Conservation (phyloP, 345 rosid species). For the Eucalyptus viminalis region DNA sequence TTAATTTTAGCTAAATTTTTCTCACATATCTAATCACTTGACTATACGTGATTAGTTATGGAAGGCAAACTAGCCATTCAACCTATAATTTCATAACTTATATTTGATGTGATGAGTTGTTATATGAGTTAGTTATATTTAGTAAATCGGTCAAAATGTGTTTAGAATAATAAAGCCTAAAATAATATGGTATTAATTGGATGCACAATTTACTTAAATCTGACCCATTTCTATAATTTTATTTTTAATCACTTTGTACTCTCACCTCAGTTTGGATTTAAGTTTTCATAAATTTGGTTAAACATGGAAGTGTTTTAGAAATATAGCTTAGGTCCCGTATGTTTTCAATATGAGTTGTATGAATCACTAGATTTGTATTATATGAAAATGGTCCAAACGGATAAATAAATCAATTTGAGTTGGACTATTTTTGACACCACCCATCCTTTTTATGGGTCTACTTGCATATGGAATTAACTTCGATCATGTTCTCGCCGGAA, state of each 20-base stretch:
- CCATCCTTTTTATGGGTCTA: accelerated
- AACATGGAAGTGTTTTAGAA: no score
- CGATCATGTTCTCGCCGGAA: neutral
- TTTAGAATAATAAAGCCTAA: no score
- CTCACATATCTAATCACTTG: neutral
- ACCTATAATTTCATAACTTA: no score
- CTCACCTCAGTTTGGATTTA: no score
- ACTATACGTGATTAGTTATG: accelerated
- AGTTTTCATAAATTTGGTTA: no score
- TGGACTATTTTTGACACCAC: accelerated
- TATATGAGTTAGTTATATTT: accelerated
- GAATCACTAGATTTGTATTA: accelerated
- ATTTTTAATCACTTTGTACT: no score
- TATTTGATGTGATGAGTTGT: no score
- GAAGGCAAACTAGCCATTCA: no score
- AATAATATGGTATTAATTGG: no score
- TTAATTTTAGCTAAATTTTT: neutral
- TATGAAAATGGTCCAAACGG: accelerated
- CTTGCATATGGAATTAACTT: neutral
- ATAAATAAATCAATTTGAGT: no score
- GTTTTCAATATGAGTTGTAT: no score
- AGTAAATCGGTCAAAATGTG: accelerated
- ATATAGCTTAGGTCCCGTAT: accelerated
- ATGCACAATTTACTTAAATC: no score
- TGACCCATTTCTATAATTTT: accelerated